Evolutionary conservation across 2,329 filamentous ascomycete genomes (phyloP), one percentile per base, ranked within the genome.

Genomic region (Pseudocercospora crystallina): DNA sequence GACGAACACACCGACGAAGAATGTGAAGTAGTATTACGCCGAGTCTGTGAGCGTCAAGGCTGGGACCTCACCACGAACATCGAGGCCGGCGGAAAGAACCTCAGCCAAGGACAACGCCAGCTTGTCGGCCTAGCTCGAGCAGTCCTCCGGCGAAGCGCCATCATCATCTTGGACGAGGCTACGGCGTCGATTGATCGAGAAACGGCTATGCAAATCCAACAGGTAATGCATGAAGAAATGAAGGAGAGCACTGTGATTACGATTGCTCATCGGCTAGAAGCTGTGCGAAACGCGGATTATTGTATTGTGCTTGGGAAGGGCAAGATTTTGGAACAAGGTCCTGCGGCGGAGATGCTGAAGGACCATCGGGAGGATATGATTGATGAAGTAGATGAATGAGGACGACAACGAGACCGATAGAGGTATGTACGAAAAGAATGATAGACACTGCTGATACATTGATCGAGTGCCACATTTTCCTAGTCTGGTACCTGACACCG

Each of bases 81-180:
- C 33, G 83, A 85, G 57, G 77, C 77, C 2, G 81, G 81, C 2
- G 83, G 83, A 2, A 77, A 77, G 33, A 85, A 84, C 43, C 72
- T 86, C 0, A 81, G 77, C 42, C 83, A 86, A 60, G 84, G 83
- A 1, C 83, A 87, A 62, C 70, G 83, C 40, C 84, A 87, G 61
- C 73, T 87, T 0, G 80, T 87, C 2, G 83, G 82, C 0, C 71
- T 87, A 1, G 80, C 83, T 0, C 67, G 84, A n/a, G 82, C 84
- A 0, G 76, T 86, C 46, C 66, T 87, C 40, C 69, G 83, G 8
- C 69, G 79, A n/a, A 83, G 80, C 51, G 71, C 80, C 0, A 78
- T 86, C 54, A 73, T 87, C 8, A 79, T 87, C 43, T 75, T 87
- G 62, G 84, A 87, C 60, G 84, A 86, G 61, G 83, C 83, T 2